Evolutionary conservation across 2,329 filamentous ascomycete genomes (phyloP).

Genomic region (Colletotrichum sp.): DNA sequence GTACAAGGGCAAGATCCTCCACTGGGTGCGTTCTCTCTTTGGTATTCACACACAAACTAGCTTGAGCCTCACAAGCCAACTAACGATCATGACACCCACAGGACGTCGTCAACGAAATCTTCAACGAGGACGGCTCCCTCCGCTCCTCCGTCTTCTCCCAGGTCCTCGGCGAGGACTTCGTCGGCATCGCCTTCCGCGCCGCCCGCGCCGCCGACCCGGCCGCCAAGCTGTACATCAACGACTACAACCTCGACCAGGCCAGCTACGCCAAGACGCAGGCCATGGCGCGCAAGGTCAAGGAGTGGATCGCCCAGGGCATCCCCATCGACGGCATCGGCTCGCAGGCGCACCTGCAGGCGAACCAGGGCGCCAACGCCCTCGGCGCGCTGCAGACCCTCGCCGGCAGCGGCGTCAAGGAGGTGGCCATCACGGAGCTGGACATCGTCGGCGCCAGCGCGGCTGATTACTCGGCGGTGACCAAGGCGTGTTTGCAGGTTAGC

Average conservation of each 20-base stretch:
- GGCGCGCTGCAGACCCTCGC: constrained; percentile 59
- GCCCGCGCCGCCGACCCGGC: constrained; percentile 69
- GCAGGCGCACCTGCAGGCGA: constrained; percentile 59
- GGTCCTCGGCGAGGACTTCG: constrained; percentile 73
- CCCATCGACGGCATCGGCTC: constrained; percentile 71
- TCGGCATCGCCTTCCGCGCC: constrained; percentile 72
- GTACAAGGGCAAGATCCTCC: constrained; percentile 68
- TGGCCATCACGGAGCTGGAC: constrained; percentile 73
- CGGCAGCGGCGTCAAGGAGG: constrained; percentile 53
- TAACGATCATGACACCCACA: constrained; percentile 21
- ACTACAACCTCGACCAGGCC: constrained; percentile 71
- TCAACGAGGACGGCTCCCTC: constrained; percentile 64
- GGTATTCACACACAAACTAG: neutral
- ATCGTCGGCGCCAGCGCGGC: constrained; percentile 60
- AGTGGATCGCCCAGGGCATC: constrained; percentile 66
- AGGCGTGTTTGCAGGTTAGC: constrained; percentile 61
- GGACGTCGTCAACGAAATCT: constrained; percentile 71
- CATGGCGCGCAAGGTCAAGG: constrained; percentile 64
- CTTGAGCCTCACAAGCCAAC: neutral
- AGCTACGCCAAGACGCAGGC: constrained; percentile 61
- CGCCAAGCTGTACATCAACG: constrained; percentile 79
- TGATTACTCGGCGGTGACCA: constrained; percentile 64
- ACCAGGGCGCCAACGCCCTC: constrained; percentile 47
- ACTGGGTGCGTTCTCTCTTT: constrained; percentile 43
- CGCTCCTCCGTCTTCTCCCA: constrained; percentile 69